Evolutionary conservation across 116 monocot genomes (phyloP).

Genomic region (Dioscorea cayenensis): DNA sequence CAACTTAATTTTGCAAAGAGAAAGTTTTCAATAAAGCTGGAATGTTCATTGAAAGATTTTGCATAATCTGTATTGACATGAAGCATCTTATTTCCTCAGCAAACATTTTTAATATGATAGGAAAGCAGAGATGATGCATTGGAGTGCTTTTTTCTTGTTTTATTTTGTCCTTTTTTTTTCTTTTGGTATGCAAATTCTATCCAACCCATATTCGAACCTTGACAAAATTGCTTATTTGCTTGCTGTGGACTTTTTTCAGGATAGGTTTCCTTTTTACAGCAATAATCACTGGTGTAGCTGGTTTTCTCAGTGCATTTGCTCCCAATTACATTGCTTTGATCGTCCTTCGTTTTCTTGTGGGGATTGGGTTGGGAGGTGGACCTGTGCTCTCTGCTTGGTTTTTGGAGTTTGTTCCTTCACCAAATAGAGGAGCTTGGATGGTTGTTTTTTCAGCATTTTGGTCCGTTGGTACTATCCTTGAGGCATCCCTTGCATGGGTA

Average conservation of each 20-base stretch:
- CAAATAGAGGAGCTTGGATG: slow-evolving; percentile 81
- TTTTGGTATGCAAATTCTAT: too few species aligned
- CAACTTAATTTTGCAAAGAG: too few species aligned
- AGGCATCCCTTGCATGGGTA: slow-evolving; percentile 95
- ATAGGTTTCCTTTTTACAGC: slow-evolving; percentile 87
- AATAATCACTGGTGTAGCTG: slow-evolving; percentile 64
- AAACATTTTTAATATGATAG: too few species aligned
- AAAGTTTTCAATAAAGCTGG: too few species aligned
- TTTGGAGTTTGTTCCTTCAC: slow-evolving; percentile 83
- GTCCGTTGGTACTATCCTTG: slow-evolving; percentile 82
- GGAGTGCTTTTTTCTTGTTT: too few species aligned
- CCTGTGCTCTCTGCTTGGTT: slow-evolving; percentile 91
- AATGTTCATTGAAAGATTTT: too few species aligned
- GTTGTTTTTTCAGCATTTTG: slow-evolving; percentile 72
- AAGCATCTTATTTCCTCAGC: too few species aligned
- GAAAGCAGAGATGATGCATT: too few species aligned
- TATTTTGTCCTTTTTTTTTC: too few species aligned
- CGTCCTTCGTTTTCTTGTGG: slow-evolving; percentile 72
- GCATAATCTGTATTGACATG: too few species aligned
- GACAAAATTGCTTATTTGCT: background rate
- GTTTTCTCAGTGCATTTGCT: slow-evolving; percentile 66
- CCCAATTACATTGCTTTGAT: slow-evolving; percentile 66
- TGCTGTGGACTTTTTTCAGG: slow-evolving; percentile 31
- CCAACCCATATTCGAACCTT: too few species aligned
- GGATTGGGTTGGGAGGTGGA: slow-evolving; percentile 83